A percentile compares a stretch with the other conserved stretches of the same genome.
Evolutionary conservation across 176 grass and related monocot species (phyloP).

Genomic region (Eleusine coracana): DNA sequence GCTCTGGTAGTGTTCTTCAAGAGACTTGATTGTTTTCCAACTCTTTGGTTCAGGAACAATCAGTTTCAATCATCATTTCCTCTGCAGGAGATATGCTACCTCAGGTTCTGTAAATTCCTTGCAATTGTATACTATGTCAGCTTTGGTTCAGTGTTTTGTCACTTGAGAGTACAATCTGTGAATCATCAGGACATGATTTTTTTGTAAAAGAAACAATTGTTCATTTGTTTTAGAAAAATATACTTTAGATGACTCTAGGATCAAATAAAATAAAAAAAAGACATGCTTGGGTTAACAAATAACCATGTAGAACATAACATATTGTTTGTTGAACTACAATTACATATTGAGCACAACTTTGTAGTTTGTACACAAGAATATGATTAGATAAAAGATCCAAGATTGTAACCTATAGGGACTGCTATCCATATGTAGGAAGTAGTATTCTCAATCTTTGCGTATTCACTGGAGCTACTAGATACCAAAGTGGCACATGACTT

Average conservation of each 20-base stretch:
- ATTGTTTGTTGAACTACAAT: neutral
- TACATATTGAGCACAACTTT: neutral
- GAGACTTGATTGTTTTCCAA: conserved; percentile 22
- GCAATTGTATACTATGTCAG: conserved; percentile 29
- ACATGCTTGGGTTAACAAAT: neutral
- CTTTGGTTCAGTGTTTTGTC: conserved; percentile 12
- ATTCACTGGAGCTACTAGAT: neutral
- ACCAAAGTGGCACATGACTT: neutral
- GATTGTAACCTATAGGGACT: neutral
- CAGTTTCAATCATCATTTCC: conserved; percentile 83
- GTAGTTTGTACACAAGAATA: neutral
- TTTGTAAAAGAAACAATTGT: neutral
- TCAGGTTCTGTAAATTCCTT: conserved; percentile 67
- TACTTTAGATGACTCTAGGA: neutral
- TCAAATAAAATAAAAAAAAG: neutral
- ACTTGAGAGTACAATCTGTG: neutral
- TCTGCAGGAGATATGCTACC: conserved; percentile 88
- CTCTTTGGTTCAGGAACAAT: conserved; percentile 68
- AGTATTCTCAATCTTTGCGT: neutral
- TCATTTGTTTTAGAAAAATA: neutral
- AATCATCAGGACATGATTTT: neutral
- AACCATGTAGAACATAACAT: neutral
- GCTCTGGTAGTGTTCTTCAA: conserved; percentile 21
- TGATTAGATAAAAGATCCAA: neutral
- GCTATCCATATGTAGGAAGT: neutral